Conservation (phyloP, 148 eudicot genomes). For the Heliamphora exappendiculata region DNA sequence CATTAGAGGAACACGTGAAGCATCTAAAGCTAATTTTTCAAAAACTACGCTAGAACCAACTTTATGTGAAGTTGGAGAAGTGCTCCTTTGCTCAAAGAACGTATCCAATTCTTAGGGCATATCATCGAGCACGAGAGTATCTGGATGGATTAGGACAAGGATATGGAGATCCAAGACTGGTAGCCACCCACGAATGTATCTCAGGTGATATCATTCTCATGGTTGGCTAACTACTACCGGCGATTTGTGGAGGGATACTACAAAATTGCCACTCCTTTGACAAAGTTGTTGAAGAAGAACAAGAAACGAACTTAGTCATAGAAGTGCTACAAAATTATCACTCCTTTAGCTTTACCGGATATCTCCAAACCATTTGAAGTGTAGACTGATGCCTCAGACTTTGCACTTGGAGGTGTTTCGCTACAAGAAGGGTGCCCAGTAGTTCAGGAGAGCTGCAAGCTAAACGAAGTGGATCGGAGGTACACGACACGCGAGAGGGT, state of each 20-base stretch:
- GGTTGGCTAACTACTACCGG: too few relatives aligned
- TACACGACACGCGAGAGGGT: neutral
- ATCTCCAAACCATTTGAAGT: neutral
- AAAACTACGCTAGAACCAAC: too few relatives aligned
- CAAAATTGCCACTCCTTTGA: too few relatives aligned
- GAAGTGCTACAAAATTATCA: neutral
- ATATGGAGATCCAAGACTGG: neutral
- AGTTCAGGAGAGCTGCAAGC: neutral
- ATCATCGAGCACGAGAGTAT: neutral
- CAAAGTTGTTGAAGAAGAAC: too few relatives aligned
- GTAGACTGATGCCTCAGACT: neutral
- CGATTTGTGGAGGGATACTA: too few relatives aligned
- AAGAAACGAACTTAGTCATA: neutral
- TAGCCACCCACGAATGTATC: neutral
- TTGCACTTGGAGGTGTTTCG: neutral
- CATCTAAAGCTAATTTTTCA: too few relatives aligned
- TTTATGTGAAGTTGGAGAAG: too few relatives aligned
- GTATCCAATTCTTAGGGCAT: neutral
- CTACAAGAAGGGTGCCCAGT: neutral
- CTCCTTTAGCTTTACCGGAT: neutral
- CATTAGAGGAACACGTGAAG: too few relatives aligned
- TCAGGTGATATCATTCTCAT: neutral
- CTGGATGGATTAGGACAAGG: neutral
- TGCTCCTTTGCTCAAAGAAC: neutral
- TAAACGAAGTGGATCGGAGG: too few relatives aligned